A percentile compares a stretch with the other conserved stretches of the same genome.
phyloP scores from a whole-genome alignment of 305 asterid genomes.

The Solanum hybrid region DNA sequence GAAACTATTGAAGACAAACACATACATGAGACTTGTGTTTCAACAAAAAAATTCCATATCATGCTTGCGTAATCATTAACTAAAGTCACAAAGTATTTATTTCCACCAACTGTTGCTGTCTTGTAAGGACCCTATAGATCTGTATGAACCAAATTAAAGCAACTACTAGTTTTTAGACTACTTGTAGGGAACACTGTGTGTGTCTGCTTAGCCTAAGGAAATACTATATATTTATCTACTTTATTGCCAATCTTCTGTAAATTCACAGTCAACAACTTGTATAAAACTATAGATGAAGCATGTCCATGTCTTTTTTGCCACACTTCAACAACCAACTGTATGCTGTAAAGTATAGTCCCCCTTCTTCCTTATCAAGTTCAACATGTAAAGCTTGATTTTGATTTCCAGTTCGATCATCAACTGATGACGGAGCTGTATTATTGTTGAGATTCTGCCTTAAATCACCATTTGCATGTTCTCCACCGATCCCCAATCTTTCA shows the following conservation, averaged over 20 bases:
- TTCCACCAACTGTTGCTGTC: too few species aligned
- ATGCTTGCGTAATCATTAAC: too few species aligned
- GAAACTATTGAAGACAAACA: too few species aligned
- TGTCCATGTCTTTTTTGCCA: background rate
- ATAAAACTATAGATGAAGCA: background rate
- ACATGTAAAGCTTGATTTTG: background rate
- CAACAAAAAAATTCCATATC: too few species aligned
- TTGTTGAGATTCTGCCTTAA: background rate
- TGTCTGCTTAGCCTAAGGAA: background rate
- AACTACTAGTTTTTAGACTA: background rate
- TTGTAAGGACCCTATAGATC: background rate
- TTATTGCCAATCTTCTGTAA: background rate
- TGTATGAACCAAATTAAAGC: background rate
- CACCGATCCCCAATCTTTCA: background rate
- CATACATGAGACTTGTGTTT: too few species aligned
- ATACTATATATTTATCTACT: background rate
- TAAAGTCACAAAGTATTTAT: too few species aligned
- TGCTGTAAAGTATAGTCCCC: background rate
- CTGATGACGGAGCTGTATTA: background rate
- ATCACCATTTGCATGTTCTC: background rate
- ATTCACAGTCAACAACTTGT: background rate
- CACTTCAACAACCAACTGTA: background rate
- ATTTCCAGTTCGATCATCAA: background rate
- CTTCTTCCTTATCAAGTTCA: background rate
- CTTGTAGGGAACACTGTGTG: background rate